phyloP scores from a whole-genome alignment of 1,284 basidiomycete genomes.

The Ustilago loliicola region DNA sequence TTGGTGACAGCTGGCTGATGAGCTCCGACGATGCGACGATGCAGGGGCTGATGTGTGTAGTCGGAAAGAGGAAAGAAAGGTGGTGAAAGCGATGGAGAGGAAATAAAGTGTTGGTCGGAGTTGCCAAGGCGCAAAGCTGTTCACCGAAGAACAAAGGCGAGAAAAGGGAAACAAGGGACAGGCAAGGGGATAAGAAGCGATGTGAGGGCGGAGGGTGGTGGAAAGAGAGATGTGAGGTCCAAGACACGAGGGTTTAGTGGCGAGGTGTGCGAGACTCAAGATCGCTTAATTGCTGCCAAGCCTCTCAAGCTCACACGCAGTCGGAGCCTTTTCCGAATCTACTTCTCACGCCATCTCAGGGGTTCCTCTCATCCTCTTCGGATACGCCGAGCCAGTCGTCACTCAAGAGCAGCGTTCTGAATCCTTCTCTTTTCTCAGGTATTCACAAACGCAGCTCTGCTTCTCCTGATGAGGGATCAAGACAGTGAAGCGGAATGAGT shows the following conservation, averaged over 20 bases:
- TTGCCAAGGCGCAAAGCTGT: neutral
- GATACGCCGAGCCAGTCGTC: neutral
- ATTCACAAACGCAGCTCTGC: no score
- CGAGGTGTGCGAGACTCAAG: neutral
- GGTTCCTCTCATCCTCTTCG: neutral
- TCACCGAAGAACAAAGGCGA: neutral
- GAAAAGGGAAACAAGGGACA: neutral
- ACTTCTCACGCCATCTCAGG: neutral
- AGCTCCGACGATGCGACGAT: slow-evolving; percentile 14
- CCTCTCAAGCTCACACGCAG: slow-evolving; percentile 2
- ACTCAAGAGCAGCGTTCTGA: neutral
- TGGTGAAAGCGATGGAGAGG: neutral
- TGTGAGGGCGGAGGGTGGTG: neutral
- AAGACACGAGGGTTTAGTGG: slow-evolving; percentile 3
- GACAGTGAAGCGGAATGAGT: neutral
- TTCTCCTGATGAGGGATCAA: no score
- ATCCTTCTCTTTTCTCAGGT: no score
- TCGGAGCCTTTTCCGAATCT: neutral
- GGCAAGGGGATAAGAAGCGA: neutral
- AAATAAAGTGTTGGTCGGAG: slow-evolving; percentile 5
- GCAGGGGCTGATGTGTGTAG: slow-evolving; percentile 8
- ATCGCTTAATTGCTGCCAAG: slow-evolving; percentile 7
- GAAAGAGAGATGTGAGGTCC: neutral
- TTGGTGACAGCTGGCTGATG: slow-evolving; percentile 3
- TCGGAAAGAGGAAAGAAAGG: slow-evolving; percentile 3